Evolutionary conservation across 2,329 filamentous ascomycete genomes (phyloP).

Genomic region (Zasmidium angulare): DNA sequence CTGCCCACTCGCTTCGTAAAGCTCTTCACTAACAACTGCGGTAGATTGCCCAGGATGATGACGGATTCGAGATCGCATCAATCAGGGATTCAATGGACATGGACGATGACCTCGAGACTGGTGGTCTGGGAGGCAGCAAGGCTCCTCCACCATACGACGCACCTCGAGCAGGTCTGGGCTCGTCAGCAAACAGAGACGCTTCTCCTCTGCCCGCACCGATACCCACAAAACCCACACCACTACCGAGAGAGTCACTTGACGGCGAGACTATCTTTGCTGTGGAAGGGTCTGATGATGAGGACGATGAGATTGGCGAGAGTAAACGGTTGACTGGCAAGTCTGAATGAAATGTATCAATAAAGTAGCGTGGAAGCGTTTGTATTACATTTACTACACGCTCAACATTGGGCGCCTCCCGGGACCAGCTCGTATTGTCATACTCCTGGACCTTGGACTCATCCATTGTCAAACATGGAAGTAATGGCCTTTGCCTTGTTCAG

Average conservation of each 20-base stretch:
- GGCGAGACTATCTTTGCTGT: constrained; percentile 96
- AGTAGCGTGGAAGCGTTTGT: not conserved
- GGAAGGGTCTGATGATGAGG: constrained; percentile 73
- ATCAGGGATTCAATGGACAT: constrained; percentile 75
- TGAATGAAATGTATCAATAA: not conserved
- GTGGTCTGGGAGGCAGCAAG: constrained; percentile 32
- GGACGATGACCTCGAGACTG: constrained; percentile 46
- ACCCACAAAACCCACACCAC: constrained; percentile 48
- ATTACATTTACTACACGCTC: not conserved
- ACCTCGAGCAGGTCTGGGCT: constrained; percentile 18
- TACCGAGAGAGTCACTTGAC: constrained; percentile 66
- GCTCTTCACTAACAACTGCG: constrained; percentile 2
- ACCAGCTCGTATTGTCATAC: no score
- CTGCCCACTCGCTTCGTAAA: not conserved
- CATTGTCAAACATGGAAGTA: no score
- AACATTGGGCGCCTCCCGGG: no score
- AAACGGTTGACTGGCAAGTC: constrained; percentile 51
- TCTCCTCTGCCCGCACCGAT: constrained; percentile 55
- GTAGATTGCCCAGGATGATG: constrained; percentile 91
- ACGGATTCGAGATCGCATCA: constrained; percentile 94
- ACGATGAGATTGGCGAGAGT: constrained; percentile 36
- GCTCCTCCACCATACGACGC: constrained; percentile 42
- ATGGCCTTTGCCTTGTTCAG: no score
- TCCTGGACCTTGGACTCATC: no score
- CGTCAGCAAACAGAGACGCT: constrained; percentile 36